phyloP scores from a whole-genome alignment of 192 early-diverging fungal genomes.

The Podila epigama region DNA sequence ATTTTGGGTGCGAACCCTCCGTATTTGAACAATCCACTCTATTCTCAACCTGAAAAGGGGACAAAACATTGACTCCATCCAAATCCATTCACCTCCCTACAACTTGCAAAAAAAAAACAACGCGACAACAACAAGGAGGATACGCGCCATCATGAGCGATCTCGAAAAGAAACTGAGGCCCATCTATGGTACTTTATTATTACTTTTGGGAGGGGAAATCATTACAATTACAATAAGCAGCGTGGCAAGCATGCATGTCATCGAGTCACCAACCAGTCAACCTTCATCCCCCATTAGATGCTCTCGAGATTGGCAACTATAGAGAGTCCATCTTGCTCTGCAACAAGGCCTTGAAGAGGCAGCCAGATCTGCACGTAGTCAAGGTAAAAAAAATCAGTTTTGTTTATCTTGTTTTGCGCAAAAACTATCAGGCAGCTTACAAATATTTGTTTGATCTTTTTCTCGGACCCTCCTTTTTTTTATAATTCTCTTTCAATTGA shows the following conservation, averaged over 20 bases:
- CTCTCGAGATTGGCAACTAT: constrained; percentile 70
- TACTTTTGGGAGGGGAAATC: background rate
- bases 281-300: constrained; percentile 46
- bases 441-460: background rate
- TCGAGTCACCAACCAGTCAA: background rate
- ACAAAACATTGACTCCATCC: too few relatives aligned
- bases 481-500: background rate
- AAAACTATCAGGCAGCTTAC: background rate
- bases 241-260: background rate
- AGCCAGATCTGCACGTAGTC: constrained; percentile 63
- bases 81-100: too few relatives aligned
- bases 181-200: constrained; percentile 64
- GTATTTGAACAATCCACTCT: too few relatives aligned
- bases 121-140: background rate
- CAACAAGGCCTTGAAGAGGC: constrained; percentile 78
- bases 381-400: constrained; percentile 60
- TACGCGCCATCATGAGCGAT: constrained; percentile 17
- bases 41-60: too few relatives aligned
- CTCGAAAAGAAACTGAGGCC: constrained; percentile 62
- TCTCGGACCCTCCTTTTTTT: background rate
- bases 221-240: background rate
- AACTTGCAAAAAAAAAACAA: background rate
- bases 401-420: background rate
- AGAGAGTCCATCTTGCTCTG: constrained; percentile 67
- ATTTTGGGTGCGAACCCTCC: too few relatives aligned